Evolutionary conservation across 306 rosid species (phyloP).

Genomic region (Dryas octopetala): DNA sequence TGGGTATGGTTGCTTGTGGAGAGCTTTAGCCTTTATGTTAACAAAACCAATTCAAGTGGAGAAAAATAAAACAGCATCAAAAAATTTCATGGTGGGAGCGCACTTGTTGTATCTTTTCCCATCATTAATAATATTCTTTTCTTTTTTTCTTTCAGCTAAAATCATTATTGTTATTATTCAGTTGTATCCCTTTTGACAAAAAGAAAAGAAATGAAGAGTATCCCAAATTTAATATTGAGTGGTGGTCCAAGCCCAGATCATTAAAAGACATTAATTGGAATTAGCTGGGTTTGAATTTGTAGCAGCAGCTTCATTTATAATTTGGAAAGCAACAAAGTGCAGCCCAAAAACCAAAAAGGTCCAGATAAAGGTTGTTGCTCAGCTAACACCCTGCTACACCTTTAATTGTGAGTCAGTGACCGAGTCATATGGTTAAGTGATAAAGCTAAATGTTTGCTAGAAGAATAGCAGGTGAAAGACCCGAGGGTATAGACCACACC

Average conservation of each 20-base stretch:
- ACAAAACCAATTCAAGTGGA: slow-evolving; percentile 12
- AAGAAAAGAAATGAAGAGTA: too few species aligned
- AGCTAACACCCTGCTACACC: slow-evolving; percentile 4
- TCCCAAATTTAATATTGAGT: background rate
- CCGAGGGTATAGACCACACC: background rate
- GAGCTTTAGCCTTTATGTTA: background rate
- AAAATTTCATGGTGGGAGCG: slow-evolving; percentile 15
- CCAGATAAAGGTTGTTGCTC: background rate
- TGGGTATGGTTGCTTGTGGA: background rate
- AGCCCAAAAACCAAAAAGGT: background rate
- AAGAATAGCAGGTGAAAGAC: slow-evolving; percentile 10
- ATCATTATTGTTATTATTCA: slow-evolving; percentile 19
- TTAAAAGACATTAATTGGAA: background rate
- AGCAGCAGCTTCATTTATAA: background rate
- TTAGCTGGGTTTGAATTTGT: background rate
- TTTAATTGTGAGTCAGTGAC: slow-evolving; percentile 5
- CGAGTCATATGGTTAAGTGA: background rate
- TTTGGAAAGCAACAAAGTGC: slow-evolving; percentile 7
- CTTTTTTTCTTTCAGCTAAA: slow-evolving; percentile 1
- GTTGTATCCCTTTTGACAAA: background rate
- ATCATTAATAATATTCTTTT: too few species aligned
- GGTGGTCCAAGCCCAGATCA: background rate
- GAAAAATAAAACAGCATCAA: slow-evolving; percentile 11
- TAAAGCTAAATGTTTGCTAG: background rate
- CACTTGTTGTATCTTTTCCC: slow-evolving; percentile 10